Evolutionary conservation across 2,329 filamentous ascomycete genomes (phyloP).

Genomic region (Torrubiellomyces zombiae): DNA sequence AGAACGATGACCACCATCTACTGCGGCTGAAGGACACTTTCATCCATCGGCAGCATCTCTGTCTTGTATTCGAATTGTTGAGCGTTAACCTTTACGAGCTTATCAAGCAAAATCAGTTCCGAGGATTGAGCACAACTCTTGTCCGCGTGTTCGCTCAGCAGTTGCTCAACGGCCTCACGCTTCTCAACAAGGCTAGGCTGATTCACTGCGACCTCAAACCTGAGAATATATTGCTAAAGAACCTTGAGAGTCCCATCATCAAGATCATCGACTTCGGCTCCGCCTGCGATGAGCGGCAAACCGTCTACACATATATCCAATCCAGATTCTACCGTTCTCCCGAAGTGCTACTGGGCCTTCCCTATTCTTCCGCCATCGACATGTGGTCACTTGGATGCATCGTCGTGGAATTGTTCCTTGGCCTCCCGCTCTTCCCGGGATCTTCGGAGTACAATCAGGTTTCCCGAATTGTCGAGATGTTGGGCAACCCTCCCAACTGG

Average conservation of each 20-base stretch:
- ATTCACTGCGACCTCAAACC: slow-evolving; percentile 98
- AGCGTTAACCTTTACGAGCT: slow-evolving; percentile 97
- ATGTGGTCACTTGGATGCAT: slow-evolving; percentile 99
- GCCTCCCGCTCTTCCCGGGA: slow-evolving; percentile 83
- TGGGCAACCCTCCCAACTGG: slow-evolving; percentile 91
- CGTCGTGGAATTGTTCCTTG: slow-evolving; percentile 91
- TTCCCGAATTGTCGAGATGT: slow-evolving; percentile 92
- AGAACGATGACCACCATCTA: slow-evolving; percentile 96
- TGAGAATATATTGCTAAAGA: slow-evolving; percentile 94
- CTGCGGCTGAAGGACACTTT: slow-evolving; percentile 93
- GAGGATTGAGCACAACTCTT: slow-evolving; percentile 87
- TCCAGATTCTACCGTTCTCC: slow-evolving; percentile 96
- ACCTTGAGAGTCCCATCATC: slow-evolving; percentile 96
- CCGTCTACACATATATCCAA: slow-evolving; percentile 98
- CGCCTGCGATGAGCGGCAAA: slow-evolving; percentile 93
- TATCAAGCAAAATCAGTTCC: slow-evolving; percentile 99
- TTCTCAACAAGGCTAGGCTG: slow-evolving; percentile 88
- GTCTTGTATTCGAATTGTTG: slow-evolving; percentile 86
- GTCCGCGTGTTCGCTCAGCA: slow-evolving; percentile 97
- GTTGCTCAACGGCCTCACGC: slow-evolving; percentile 74
- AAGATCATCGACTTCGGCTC: slow-evolving; percentile 99
- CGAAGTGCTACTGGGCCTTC: slow-evolving; percentile 84
- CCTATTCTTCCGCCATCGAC: slow-evolving; percentile 95
- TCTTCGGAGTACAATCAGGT: slow-evolving; percentile 99
- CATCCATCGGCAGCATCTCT: slow-evolving; percentile 93